Evolutionary conservation across 352 stramenopile genomes (phyloP).

Genomic region (Nothophytophthora sp.): DNA sequence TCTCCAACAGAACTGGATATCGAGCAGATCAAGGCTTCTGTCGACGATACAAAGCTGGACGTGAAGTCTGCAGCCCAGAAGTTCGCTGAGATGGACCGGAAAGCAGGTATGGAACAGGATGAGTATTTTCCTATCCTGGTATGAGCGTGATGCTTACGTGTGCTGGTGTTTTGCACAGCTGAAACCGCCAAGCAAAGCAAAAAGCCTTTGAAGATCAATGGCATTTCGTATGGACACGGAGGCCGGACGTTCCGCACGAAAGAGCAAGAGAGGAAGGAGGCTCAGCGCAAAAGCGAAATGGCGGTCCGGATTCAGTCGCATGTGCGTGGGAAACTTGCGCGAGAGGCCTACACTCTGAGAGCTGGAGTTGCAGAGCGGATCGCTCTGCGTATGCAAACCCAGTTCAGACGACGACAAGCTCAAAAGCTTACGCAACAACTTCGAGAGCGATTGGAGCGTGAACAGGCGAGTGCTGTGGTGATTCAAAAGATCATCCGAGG

Average conservation of each 20-base stretch:
- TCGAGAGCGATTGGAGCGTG: conserved; percentile 22
- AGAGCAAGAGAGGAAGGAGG: conserved; percentile 26
- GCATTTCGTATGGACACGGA: conserved; percentile 20
- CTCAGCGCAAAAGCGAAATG: conserved; percentile 40
- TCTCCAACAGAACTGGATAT: conserved; percentile 44
- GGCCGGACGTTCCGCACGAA: conserved; percentile 27
- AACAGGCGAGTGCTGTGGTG: conserved; percentile 25
- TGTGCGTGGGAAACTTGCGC: conserved; percentile 40
- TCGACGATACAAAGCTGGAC: conserved; percentile 51
- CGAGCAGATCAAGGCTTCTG: conserved; percentile 55
- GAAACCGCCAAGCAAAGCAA: conserved; percentile 37
- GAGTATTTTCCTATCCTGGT: conserved; percentile 7
- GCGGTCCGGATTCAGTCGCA: conserved; percentile 42
- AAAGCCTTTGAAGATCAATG: conserved; percentile 41
- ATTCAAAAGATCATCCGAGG: conserved; percentile 49
- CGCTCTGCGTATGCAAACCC: conserved; percentile 33
- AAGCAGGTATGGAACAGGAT: conserved; percentile 44
- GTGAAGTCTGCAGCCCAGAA: conserved; percentile 57
- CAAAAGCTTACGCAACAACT: conserved; percentile 25
- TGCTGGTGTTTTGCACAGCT: conserved; percentile 13
- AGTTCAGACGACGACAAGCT: conserved; percentile 34
- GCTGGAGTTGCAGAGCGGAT: conserved; percentile 26
- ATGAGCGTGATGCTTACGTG: neutral
- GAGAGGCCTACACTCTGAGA: conserved; percentile 27
- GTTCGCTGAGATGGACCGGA: conserved; percentile 67